phyloP scores from a whole-genome alignment of 2,329 filamentous ascomycete genomes.

The Pseudopithomyces maydicus region DNA sequence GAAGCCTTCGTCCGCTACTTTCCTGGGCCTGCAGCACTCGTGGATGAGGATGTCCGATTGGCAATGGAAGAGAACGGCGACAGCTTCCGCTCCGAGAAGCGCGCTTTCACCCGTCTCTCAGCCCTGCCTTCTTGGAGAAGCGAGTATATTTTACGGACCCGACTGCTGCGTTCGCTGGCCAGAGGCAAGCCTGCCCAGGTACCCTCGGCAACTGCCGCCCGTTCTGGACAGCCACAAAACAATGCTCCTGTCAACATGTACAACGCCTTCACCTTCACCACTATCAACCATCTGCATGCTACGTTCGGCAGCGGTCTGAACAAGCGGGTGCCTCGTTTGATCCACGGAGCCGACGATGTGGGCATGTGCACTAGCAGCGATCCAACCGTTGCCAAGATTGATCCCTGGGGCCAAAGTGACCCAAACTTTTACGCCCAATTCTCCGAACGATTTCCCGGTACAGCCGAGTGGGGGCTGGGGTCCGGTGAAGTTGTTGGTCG shows the following conservation, averaged over 20 bases:
- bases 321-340: constrained; percentile 76
- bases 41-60: constrained; percentile 51
- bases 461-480: constrained; percentile 77
- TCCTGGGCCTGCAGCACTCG: constrained; percentile 70
- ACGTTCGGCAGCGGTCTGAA: constrained; percentile 69
- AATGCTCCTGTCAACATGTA: constrained; percentile 80
- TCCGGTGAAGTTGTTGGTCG: constrained; percentile 75
- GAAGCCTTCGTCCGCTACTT: constrained; percentile 92
- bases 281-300: constrained; percentile 80
- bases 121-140: constrained; percentile 90
- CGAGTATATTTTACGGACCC: constrained; percentile 89
- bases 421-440: constrained; percentile 77
- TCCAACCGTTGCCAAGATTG: constrained; percentile 74
- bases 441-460: constrained; percentile 73
- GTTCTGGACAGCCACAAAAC: constrained; percentile 64
- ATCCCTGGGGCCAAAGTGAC: constrained; percentile 81
- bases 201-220: constrained; percentile 57
- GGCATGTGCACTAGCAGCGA: constrained; percentile 83
- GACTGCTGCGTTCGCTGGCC: constrained; percentile 78
- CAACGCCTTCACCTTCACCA: constrained; percentile 79
- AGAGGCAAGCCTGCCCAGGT: constrained; percentile 76
- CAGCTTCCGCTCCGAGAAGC: constrained; percentile 69
- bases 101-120: constrained; percentile 82
- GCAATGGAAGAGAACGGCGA: constrained; percentile 42
- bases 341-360: constrained; percentile 81